Base-by-base conservation (phyloP, 352 stramenopile genomes). In the Achlya hypogyna region DNA sequence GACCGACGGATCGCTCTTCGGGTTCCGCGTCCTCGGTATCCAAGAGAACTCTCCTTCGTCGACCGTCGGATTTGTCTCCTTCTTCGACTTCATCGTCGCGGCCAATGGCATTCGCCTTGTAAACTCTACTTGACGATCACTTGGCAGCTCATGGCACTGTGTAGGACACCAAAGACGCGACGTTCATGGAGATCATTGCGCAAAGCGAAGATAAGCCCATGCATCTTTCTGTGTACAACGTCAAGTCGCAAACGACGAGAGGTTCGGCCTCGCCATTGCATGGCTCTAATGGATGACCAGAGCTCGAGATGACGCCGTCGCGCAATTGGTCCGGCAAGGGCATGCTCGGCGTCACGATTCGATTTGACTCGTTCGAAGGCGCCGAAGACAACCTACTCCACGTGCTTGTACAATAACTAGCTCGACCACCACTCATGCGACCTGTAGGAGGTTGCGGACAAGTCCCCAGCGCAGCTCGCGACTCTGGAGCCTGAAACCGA, bases 81-180 rank as follows among this genome's bases (percentile, higher is more conserved):
- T 98, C 75, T 97, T 99, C 64, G 96, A 98, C 79, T 99, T 99
- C 76, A 96, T 99, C 65, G 82, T 99, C 22, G 92, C 92, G 28
- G 92, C 87, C 52, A 97, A 98, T 66, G 72, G 75, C 76, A 87
- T 97, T 82, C 88, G 80, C 78, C 67, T 89, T 77, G 71, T 91
- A 81, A 34, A 60, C 12, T 3, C 65, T 75, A 63, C 78, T 71
- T 8, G 72, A 81, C 9, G 73, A 86, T 69, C 10, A 3, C 25
- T 20, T 32, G 14, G 8, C 5, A 20, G 23, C 23, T 67, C 29
- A 38, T 18, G 38, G 12, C 38, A 53, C 23, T 35, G 27, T 34
- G 53, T 53, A 91, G 76, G 89, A 97, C 69, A 89, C 78, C 16
- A 88, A 74, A 14, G 89, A 94, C 69, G 84, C 84, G 66, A 96